Conservation (phyloP, 805 yeast species). For the Metschnikowia reukaufii region DNA sequence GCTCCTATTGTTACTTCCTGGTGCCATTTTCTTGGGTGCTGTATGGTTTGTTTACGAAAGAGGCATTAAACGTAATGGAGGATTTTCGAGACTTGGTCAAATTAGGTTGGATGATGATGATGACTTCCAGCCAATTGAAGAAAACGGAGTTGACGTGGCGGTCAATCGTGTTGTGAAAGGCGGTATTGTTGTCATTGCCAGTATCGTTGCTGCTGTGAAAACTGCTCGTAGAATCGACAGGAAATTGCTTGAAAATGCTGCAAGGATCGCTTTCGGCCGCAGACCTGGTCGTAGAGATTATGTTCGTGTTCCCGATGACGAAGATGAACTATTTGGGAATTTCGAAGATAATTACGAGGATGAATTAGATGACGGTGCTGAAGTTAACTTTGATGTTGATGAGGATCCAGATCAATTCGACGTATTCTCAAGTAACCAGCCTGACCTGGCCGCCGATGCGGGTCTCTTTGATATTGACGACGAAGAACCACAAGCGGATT, state of each 20-base stretch:
- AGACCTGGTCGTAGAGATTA: conserved; percentile 41
- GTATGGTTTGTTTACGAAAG: conserved; percentile 72
- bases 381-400: conserved; percentile 24
- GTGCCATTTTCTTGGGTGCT: conserved; percentile 52
- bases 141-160: conserved; percentile 56
- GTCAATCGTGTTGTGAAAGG: conserved; percentile 59
- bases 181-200: conserved; percentile 52
- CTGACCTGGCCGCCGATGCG: conserved; percentile 22
- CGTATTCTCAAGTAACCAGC: conserved; percentile 13
- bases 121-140: conserved; percentile 57
- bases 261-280: conserved; percentile 33
- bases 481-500: conserved; percentile 13
- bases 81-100: conserved; percentile 76
- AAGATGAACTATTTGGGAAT: conserved; percentile 42
- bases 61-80: conserved; percentile 78
- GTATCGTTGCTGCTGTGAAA: conserved; percentile 34
- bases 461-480: conserved; percentile 36
- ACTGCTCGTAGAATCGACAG: conserved; percentile 36
- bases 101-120: conserved; percentile 75
- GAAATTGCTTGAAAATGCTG: conserved; percentile 31
- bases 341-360: conserved; percentile 43
- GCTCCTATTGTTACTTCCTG: conserved; percentile 56
- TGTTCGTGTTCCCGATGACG: conserved; percentile 43
- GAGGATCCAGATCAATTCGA: conserved; percentile 22
- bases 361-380: conserved; percentile 34